Conservation (phyloP, 2,329 filamentous ascomycete species). For the Didymella pinodella region DNA sequence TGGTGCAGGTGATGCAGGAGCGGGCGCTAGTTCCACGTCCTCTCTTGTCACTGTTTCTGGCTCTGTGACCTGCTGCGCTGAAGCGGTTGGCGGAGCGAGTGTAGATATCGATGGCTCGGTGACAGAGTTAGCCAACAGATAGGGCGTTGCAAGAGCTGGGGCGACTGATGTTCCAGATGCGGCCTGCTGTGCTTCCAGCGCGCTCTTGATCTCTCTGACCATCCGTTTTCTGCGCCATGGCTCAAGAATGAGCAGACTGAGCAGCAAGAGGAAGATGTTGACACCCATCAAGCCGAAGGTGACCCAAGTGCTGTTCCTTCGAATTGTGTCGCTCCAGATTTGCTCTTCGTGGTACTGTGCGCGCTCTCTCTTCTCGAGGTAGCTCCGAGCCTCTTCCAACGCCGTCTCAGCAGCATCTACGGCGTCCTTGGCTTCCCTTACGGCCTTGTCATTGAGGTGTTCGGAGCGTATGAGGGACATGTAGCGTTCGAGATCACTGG, state of each 20-base stretch:
- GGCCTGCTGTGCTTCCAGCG: constrained; percentile 45
- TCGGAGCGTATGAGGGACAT: constrained; percentile 90
- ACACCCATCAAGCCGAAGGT: constrained; percentile 98
- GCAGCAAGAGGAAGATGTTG: constrained; percentile 87
- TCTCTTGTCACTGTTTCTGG: constrained; percentile 35
- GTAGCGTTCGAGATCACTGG: constrained; percentile 89
- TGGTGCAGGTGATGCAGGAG: not conserved
- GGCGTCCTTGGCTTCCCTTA: constrained; percentile 73
- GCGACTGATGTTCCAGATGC: constrained; percentile 25
- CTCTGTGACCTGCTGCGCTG: constrained; percentile 12
- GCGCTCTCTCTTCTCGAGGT: constrained; percentile 82
- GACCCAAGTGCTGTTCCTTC: constrained; percentile 96
- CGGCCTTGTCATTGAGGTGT: constrained; percentile 89
- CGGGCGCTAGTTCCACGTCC: constrained; percentile 26
- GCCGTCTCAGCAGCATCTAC: constrained; percentile 79
- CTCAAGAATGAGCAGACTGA: constrained; percentile 88
- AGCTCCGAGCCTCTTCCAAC: constrained; percentile 77
- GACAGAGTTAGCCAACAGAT: constrained; percentile 4
- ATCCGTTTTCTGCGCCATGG: constrained; percentile 86
- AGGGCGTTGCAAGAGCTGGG: constrained; percentile 8
- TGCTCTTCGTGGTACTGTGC: constrained; percentile 98
- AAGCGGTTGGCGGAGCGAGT: not conserved
- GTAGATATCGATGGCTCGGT: not conserved
- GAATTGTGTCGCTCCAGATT: constrained; percentile 98
- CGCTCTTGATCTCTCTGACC: constrained; percentile 72